Evolutionary conservation across 225 moss, liverwort and hornwort genomes (phyloP).

Genomic region (Takakia lepidozioides): DNA sequence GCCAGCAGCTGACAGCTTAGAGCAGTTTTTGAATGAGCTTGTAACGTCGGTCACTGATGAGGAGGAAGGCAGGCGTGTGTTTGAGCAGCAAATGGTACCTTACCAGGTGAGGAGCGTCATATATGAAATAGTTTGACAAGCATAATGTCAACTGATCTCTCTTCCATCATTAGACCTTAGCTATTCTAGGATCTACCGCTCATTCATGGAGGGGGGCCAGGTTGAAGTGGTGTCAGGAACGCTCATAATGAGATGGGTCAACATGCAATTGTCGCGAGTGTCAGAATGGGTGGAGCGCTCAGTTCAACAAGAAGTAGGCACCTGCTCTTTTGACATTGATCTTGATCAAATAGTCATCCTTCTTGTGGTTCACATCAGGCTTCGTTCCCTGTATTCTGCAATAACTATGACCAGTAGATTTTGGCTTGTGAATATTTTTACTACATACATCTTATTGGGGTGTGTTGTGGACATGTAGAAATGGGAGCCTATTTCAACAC

Average conservation of each 20-base stretch:
- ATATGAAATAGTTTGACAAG: background rate
- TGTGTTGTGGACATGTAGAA: slow-evolving; percentile 52
- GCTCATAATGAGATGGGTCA: slow-evolving; percentile 90
- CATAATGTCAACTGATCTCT: too few relatives aligned
- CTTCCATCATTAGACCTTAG: too few relatives aligned
- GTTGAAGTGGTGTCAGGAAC: slow-evolving; percentile 93
- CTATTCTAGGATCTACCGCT: too few relatives aligned
- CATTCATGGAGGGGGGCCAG: too few relatives aligned
- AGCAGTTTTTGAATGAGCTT: slow-evolving; percentile 68
- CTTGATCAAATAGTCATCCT: too few relatives aligned
- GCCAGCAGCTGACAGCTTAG: slow-evolving; percentile 87
- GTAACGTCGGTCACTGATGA: slow-evolving; percentile 67
- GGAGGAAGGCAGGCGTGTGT: slow-evolving; percentile 63
- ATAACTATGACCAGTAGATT: too few relatives aligned
- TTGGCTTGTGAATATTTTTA: too few relatives aligned
- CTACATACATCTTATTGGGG: too few relatives aligned
- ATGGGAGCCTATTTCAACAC: slow-evolving; percentile 85
- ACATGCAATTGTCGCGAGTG: slow-evolving; percentile 68
- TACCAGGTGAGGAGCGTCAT: slow-evolving; percentile 56
- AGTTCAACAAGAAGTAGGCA: slow-evolving; percentile 66
- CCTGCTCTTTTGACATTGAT: too few relatives aligned
- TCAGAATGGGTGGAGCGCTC: slow-evolving; percentile 94
- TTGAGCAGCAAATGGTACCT: slow-evolving; percentile 68
- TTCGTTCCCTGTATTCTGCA: too few relatives aligned
- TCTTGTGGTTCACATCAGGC: too few relatives aligned